Base-by-base conservation (phyloP, 1,284 basidiomycete genomes). In the Trichosporon inkin region DNA sequence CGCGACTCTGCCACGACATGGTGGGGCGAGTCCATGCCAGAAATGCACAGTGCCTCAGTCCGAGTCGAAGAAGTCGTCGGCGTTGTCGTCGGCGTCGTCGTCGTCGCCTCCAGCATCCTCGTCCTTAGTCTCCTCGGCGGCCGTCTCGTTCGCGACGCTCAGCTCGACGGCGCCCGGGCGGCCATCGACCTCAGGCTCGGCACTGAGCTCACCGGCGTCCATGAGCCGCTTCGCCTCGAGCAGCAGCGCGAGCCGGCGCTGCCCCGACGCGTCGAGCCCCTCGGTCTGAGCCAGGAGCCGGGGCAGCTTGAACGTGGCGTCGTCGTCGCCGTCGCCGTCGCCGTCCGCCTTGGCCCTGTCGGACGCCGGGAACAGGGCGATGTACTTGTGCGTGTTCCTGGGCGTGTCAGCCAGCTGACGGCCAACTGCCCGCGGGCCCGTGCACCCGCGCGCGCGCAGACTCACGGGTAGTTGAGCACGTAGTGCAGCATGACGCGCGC, bases 401-500 rank as follows among this genome's bases (percentile, higher is more conserved):
- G 28, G 70, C 0, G 56, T 59, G n/a, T n/a, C n/a, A n/a, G n/a
- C n/a, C 22, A 61, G 54, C n/a, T 36, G 38, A 40, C 6, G 35
- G 8, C 35, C 35, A 36, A 36, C 41, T 44, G 41, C 10, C n/a
- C n/a, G n/a, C n/a, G n/a, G n/a, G n/a, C 37, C 16, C 19, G 53
- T 1, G 20, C 35, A n/a, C 10, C 34, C 11, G 6, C 17, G 1
- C 22, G 8, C 16, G 19, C 19, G 13, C 10, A 24, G 10, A 80
- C 84, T 65, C 65, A 91, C 90, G 72, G 76, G 56, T 68, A 79
- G 60, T 78, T 69, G 19, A 90, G 68, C 53, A 91, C 84, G 70
- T 94, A 94, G 72, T 92, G 92, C 53, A 93, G 79, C 75, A 93
- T 71, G 13, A 91, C 83, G 19, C 90, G 82, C 37, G 88, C 79